phyloP scores from a whole-genome alignment of 768 basidiomycete genomes.

The Suillus placidus region DNA sequence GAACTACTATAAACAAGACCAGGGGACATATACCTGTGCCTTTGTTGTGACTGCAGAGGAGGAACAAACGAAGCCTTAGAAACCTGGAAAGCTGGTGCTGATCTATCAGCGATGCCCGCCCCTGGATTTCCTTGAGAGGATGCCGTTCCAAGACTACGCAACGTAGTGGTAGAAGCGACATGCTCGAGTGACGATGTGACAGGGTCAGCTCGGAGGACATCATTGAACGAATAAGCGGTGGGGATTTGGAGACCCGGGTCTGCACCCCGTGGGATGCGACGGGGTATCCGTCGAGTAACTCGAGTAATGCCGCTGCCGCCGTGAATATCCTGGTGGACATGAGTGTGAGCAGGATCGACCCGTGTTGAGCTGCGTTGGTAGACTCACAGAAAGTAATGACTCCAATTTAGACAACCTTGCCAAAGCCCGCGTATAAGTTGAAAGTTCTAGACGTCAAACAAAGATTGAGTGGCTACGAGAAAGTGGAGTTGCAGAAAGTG shows the following conservation, averaged over 20 bases:
- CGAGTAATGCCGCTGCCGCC: not conserved
- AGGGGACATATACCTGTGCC: too few species aligned
- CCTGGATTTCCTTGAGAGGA: slow-evolving; percentile 10
- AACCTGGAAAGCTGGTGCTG: too few species aligned
- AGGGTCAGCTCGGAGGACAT: slow-evolving; percentile 47
- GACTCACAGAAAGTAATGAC: not conserved
- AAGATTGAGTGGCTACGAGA: not conserved
- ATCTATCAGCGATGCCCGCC: too few species aligned
- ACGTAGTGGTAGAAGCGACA: slow-evolving; percentile 44
- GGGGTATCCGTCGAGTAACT: not conserved
- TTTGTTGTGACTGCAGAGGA: too few species aligned
- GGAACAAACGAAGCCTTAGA: too few species aligned
- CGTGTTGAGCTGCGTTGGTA: not conserved
- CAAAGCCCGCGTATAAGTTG: not conserved
- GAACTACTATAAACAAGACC: too few species aligned
- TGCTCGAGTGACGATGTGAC: slow-evolving; percentile 45
- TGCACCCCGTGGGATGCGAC: slow-evolving; percentile 15
- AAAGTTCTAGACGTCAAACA: not conserved
- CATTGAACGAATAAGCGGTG: slow-evolving; percentile 38
- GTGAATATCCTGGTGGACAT: not conserved
- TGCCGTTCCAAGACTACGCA: slow-evolving; percentile 34
- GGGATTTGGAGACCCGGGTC: slow-evolving; percentile 12
- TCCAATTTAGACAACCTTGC: too few species aligned
- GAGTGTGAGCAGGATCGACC: not conserved
- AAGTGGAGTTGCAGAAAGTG: not conserved